Evolutionary conservation across 2,329 filamentous ascomycete genomes (phyloP).

Genomic region (Coniochaeta sp.): DNA sequence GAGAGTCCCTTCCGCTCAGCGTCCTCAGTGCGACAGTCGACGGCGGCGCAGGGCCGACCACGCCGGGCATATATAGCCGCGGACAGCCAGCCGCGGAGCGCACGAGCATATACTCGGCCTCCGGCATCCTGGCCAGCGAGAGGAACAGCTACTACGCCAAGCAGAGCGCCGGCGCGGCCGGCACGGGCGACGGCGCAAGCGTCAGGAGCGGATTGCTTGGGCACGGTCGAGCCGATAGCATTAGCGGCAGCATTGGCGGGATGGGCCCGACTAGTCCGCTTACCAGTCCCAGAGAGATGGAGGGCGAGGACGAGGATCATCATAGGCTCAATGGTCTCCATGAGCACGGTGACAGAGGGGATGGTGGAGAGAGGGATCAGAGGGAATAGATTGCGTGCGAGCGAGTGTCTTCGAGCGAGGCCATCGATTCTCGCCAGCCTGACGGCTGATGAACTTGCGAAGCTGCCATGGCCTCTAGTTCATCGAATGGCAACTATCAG

Average conservation of each 20-base stretch:
- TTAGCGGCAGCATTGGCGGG: slow-evolving; percentile 65
- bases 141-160: slow-evolving; percentile 71
- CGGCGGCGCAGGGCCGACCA: slow-evolving; percentile 27
- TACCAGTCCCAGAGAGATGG: slow-evolving; percentile 45
- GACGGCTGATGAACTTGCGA: neutral
- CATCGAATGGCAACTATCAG: neutral
- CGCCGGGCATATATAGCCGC: slow-evolving; percentile 42
- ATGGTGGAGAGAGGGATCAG: slow-evolving; percentile 10
- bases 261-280: slow-evolving; percentile 48
- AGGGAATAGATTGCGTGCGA: neutral
- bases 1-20: slow-evolving; percentile 71
- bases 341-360: slow-evolving; percentile 19
- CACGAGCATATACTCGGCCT: slow-evolving; percentile 75
- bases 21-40: slow-evolving; percentile 68
- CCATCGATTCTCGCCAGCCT: neutral
- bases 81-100: slow-evolving; percentile 42
- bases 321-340: slow-evolving; percentile 10
- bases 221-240: slow-evolving; percentile 75
- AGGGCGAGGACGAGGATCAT: slow-evolving; percentile 15
- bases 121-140: slow-evolving; percentile 63
- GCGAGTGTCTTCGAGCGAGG: neutral
- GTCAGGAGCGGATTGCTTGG: slow-evolving; percentile 70
- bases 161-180: slow-evolving; percentile 18
- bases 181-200: slow-evolving; percentile 61
- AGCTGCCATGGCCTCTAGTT: neutral